Evolutionary conservation across 805 yeast genomes (phyloP), one percentile per base, ranked within the genome.

Genomic region (Ogataea minuta): DNA sequence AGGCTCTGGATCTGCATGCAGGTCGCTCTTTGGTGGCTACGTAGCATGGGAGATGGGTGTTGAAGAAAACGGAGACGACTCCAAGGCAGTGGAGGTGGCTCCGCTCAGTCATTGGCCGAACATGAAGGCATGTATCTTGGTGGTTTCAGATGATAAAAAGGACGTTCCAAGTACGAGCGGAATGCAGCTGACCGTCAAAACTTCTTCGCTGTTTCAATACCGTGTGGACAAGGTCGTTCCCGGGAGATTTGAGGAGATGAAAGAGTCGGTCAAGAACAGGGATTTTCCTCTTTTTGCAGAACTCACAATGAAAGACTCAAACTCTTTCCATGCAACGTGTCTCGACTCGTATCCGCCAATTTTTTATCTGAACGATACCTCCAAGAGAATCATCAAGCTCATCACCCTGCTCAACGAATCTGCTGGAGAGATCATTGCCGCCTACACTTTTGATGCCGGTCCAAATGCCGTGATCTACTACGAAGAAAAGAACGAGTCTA

Each of bases 21-120:
- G 99, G 63, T 93, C 98, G 7, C 70, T 93, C 46, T 88, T 87
- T 64, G 98, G 99, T 33, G 99, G 99, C 6, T 93, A 80, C 59
- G 99, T 93, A 9, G 98, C 98, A 3, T 93, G 99, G 99, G 96
- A 93, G 63, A 89, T 90, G 97, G 99, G 99, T 41, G 49, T 53
- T 3, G 48, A 57, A 43, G 65, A 48, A 0, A 83, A 89, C 57
- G 99, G 99, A n/a, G 71, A 77, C 31, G 99, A 93, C 66, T 90
- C 97, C 10, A 82, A 79, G 53, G 99, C 99, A 3, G 95, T 89
- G 20, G 88, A 90, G 67, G 77, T 93, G 27, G 95, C 96, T 3
- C 84, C 95, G 7, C 58, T 72, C 52, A 70, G 68, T 24, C 95
- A 87, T 63, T 93, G 99, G 99, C 89, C 97, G 28, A 72, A 77